Evolutionary conservation across 2,329 filamentous ascomycete genomes (phyloP), one percentile per base, ranked within the genome.

Genomic region (Lachnellula occidentalis): DNA sequence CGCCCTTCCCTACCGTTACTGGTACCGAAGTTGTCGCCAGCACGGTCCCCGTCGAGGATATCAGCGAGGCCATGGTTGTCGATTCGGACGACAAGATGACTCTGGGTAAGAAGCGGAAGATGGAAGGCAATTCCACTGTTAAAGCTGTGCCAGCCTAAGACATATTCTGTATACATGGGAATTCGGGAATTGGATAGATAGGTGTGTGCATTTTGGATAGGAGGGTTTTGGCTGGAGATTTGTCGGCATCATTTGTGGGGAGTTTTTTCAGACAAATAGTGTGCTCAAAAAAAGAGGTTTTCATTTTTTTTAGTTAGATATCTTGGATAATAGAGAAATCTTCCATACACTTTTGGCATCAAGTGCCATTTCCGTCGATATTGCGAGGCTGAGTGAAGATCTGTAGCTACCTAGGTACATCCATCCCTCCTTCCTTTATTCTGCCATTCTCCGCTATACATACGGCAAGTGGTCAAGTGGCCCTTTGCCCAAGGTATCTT

Each of bases 1-100:
- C 81, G 36, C 83, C 85, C 4, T 88, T 85, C 72, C 86, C 83
- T 1, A 76, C 81, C 12, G 81, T 86, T 15, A 74, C 75, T 52
- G 78, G 79, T 27, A 72, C 72, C 11, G 77, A 82, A 59, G 76
- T 86, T 43, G 69, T 82, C 53, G 77, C 78, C 1, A 58, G 59
- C 45, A 56, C 54, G 5, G 64, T 66, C 48, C 43, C 62, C 6
- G 51, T 67, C 15, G 63, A 67, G 52, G 65, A 69, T 34, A 64
- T 67, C 19, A 50, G 52, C 27, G 66, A 69, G n/a, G 61, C 60
- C 12, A 61, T 66, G 57, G 53, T 61, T 19, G 54, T 66, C 31
- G 64, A 64, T 39, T 51, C 61, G 34, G 49, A 64, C 41, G 62
- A 64, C 42, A 56, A 61, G 51, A 63, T 62, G 58, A 60, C 61